These are phyloP conservation scores for Vigna radiata DNA, from an alignment of 306 rosid species.

Conservation along the genomic window DNA sequence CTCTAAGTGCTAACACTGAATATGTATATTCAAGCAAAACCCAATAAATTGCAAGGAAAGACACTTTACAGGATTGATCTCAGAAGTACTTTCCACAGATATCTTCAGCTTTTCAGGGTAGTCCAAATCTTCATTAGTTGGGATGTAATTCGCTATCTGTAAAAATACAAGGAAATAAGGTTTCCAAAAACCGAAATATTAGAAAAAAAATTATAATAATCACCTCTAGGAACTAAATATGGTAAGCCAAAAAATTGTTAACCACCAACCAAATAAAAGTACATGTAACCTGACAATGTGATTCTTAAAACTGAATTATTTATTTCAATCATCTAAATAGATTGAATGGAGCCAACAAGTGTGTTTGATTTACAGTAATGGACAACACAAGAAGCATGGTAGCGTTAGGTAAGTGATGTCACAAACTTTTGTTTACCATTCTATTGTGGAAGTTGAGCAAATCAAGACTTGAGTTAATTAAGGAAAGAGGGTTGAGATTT, in stretches of 20 bases:
- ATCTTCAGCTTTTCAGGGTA: slow-evolving; percentile 95
- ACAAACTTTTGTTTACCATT: neutral
- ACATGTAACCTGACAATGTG: neutral
- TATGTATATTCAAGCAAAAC: slow-evolving; percentile 7
- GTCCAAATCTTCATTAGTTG: slow-evolving; percentile 87
- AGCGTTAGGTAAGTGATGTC: neutral
- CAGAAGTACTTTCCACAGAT: slow-evolving; percentile 61
- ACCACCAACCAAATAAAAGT: slow-evolving; percentile 25
- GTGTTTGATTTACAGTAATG: neutral
- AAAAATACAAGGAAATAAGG: slow-evolving; percentile 27
- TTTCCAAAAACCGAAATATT: slow-evolving; percentile 38
- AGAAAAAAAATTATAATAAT: slow-evolving; percentile 23
- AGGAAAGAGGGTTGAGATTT: neutral
- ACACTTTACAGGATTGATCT: slow-evolving; percentile 68
- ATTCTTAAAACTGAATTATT: slow-evolving; percentile 15
- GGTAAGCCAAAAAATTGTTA: slow-evolving; percentile 33
- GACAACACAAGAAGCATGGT: neutral
- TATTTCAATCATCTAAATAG: slow-evolving; percentile 15
- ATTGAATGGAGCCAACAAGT: slow-evolving; percentile 5
- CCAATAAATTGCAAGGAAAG: slow-evolving; percentile 40
- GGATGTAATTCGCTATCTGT: slow-evolving; percentile 90
- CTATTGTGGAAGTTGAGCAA: neutral
- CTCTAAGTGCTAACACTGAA: too few species aligned
- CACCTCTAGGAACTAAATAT: slow-evolving; percentile 27
- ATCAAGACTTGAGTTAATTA: neutral